Evolutionary conservation across 2,329 filamentous ascomycete species (phyloP).

Genomic region (Botrytis hyacinthi): DNA sequence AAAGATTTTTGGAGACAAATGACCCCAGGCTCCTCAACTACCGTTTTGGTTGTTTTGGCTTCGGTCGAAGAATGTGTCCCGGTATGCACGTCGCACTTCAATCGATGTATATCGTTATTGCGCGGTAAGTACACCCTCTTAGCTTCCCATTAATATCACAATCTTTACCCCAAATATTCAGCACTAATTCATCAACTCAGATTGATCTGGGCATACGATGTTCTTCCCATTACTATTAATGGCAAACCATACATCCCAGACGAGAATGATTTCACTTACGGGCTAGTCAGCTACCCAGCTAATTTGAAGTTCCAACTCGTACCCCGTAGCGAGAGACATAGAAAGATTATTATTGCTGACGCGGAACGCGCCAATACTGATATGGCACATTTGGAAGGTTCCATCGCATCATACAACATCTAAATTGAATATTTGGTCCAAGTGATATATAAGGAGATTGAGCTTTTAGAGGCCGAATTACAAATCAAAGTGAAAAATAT

Average conservation of each 20-base stretch:
- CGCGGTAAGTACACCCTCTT: neutral
- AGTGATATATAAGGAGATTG: neutral
- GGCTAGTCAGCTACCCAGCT: neutral
- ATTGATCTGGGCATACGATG: neutral
- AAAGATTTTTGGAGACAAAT: neutral
- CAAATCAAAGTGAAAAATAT: neutral
- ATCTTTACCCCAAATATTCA: neutral
- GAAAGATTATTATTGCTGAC: neutral
- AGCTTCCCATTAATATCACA: neutral
- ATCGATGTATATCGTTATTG: conserved; percentile 6
- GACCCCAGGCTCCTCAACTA: conserved; percentile 4
- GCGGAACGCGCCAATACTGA: neutral
- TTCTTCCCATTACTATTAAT: neutral
- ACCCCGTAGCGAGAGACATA: neutral
- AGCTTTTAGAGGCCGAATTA: neutral
- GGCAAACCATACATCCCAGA: neutral
- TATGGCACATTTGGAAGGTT: conserved; percentile 1
- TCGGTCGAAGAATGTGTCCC: neutral
- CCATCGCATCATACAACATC: neutral
- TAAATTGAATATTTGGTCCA: neutral
- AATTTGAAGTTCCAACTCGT: conserved; percentile 1
- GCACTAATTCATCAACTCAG: neutral
- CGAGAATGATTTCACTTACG: neutral
- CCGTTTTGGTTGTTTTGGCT: neutral
- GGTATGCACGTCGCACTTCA: conserved; percentile 2